These are phyloP conservation scores for Botrytis hyacinthi DNA, from an alignment of 2,329 filamentous ascomycete species.

Conservation along the genomic window DNA sequence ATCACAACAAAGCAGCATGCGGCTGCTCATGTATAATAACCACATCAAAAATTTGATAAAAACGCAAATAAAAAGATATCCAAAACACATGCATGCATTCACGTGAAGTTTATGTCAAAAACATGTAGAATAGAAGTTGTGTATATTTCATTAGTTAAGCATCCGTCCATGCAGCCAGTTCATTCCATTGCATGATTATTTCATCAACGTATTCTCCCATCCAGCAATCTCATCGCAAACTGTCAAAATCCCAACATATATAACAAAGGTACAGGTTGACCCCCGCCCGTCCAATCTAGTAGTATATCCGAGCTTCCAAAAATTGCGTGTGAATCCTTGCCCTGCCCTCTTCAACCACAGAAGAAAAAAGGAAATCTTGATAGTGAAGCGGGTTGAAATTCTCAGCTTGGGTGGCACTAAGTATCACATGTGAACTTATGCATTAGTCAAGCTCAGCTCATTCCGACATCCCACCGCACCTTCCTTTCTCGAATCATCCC, in stretches of 20 bases:
- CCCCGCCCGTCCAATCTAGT: constrained; percentile 16
- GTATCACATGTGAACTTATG: not conserved
- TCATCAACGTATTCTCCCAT: not conserved
- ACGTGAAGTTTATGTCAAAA: not conserved
- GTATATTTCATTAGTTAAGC: constrained; percentile 13
- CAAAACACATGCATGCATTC: not conserved
- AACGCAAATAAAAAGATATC: constrained; percentile 1
- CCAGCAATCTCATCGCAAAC: constrained; percentile 1
- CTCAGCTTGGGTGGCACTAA: not conserved
- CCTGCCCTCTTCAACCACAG: not conserved
- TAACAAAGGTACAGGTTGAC: constrained; percentile 16
- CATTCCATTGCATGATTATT: not conserved
- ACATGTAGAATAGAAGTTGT: not conserved
- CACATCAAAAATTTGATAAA: not conserved
- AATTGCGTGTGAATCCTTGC: not conserved
- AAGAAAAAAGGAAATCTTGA: not conserved
- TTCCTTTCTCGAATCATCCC: constrained; percentile 24
- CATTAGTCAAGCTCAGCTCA: not conserved
- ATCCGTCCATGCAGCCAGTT: not conserved
- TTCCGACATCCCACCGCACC: not conserved
- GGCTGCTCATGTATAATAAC: constrained; percentile 6
- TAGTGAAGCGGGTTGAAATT: not conserved
- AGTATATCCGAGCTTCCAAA: constrained; percentile 8
- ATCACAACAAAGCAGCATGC: not conserved
- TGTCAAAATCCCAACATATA: constrained; percentile 8